phyloP scores from a whole-genome alignment of 768 basidiomycete species.

The Pleurotus tuoliensis region DNA sequence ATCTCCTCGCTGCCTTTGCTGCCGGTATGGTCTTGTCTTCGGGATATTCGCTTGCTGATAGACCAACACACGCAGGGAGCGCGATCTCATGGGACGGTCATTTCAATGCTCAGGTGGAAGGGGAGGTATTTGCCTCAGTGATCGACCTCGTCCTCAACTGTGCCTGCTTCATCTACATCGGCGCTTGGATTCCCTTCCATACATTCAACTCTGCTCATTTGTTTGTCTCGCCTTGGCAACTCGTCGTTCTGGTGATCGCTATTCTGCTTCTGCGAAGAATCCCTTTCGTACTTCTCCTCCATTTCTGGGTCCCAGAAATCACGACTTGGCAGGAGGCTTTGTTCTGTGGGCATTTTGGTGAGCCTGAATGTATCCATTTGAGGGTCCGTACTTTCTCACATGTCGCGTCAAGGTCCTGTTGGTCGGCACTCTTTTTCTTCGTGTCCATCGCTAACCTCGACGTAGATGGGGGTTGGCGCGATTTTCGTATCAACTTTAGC shows the following conservation, averaged over 20 bases:
- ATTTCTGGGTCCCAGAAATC: slow-evolving; percentile 87
- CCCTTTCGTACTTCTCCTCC: slow-evolving; percentile 72
- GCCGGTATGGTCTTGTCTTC: slow-evolving; percentile 42
- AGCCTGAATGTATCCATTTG: slow-evolving; percentile 6
- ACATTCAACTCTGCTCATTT: slow-evolving; percentile 52
- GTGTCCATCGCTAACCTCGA: not conserved
- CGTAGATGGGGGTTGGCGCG: slow-evolving; percentile 86
- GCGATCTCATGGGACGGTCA: slow-evolving; percentile 92
- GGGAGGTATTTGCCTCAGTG: slow-evolving; percentile 85
- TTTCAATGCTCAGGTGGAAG: slow-evolving; percentile 79
- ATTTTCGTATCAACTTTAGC: slow-evolving; percentile 85
- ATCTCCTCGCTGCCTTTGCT: slow-evolving; percentile 86
- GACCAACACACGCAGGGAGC: slow-evolving; percentile 46
- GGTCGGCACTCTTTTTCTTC: not conserved
- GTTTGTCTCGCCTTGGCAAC: slow-evolving; percentile 66
- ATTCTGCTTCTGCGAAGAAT: slow-evolving; percentile 79
- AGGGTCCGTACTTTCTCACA: too few species aligned
- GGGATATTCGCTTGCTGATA: not conserved
- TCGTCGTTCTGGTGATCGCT: slow-evolving; percentile 61
- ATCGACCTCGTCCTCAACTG: slow-evolving; percentile 86
- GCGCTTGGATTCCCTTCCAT: slow-evolving; percentile 80
- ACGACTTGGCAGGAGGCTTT: slow-evolving; percentile 79
- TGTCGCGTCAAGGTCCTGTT: not conserved
- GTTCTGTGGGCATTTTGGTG: slow-evolving; percentile 90
- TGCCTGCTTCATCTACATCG: slow-evolving; percentile 79